phyloP scores from a whole-genome alignment of 352 stramenopile species.

The Phytopythium chamaehyphon region DNA sequence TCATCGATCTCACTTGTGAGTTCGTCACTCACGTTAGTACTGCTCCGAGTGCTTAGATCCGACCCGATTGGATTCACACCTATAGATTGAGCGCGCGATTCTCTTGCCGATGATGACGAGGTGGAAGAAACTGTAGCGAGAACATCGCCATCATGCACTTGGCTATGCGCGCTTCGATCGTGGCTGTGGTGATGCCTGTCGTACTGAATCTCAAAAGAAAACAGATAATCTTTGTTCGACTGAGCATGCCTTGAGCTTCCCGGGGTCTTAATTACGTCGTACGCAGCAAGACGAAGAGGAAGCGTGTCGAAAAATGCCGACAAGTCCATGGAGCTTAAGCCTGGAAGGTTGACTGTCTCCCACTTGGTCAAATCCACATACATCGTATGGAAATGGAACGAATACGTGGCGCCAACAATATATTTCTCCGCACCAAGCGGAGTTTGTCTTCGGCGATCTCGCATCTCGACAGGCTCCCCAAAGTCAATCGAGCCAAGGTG shows the following conservation, averaged over 20 bases:
- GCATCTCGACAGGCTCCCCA: constrained; percentile 51
- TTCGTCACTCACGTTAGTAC: constrained; percentile 36
- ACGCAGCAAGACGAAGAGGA: constrained; percentile 68
- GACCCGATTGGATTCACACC: constrained; percentile 9
- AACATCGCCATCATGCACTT: constrained; percentile 8
- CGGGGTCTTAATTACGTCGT: constrained; percentile 33
- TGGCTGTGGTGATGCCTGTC: constrained; percentile 17
- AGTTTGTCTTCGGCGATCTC: constrained; percentile 34
- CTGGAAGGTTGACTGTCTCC: constrained; percentile 77
- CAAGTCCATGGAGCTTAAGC: constrained; percentile 68
- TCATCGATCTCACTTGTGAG: constrained; percentile 37
- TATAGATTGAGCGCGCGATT: constrained; percentile 3
- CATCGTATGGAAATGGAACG: constrained; percentile 89
- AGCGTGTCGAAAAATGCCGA: constrained; percentile 77
- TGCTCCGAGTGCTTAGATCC: constrained; percentile 49
- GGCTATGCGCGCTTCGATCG: constrained; percentile 4
- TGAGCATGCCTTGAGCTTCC: constrained; percentile 41
- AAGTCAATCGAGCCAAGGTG: constrained; percentile 52
- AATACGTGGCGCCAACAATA: constrained; percentile 68
- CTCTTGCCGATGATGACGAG: constrained; percentile 3
- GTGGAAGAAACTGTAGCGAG: neutral
- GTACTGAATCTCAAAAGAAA: constrained; percentile 74
- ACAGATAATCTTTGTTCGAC: constrained; percentile 67
- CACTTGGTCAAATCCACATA: constrained; percentile 79
- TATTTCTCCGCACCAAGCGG: constrained; percentile 48